Conservation (phyloP, 1,139 yeast species). For the Debaryomycetaceae sp. region DNA sequence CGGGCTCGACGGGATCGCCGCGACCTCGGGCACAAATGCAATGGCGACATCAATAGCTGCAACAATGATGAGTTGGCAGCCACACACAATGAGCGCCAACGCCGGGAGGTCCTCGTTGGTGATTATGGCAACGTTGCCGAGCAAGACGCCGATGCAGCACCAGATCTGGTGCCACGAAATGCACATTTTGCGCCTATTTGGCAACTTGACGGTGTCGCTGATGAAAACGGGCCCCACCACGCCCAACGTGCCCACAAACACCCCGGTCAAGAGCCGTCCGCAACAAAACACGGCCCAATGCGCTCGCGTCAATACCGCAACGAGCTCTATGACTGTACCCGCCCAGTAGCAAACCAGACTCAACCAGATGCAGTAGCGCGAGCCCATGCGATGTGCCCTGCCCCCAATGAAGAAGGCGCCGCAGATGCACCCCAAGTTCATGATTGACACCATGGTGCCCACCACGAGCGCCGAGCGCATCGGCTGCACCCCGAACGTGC, state of each 20-base stretch:
- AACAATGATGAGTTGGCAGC: not conserved
- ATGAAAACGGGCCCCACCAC: conserved; percentile 26
- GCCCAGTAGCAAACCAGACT: conserved; percentile 12
- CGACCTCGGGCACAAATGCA: conserved; percentile 3
- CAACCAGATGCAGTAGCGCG: conserved; percentile 10
- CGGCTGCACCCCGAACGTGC: conserved; percentile 3
- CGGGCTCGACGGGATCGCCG: too few species aligned
- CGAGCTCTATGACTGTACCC: conserved; percentile 16
- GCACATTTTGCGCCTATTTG: conserved; percentile 15
- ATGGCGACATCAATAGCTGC: not conserved
- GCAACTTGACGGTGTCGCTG: conserved; percentile 6
- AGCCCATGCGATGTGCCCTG: conserved; percentile 8
- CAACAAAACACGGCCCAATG: conserved; percentile 12
- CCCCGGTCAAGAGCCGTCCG: conserved; percentile 17
- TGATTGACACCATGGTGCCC: conserved; percentile 23
- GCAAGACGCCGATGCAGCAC: conserved; percentile 20
- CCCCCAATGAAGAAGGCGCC: conserved; percentile 20
- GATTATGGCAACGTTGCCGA: conserved; percentile 16
- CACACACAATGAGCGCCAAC: conserved; percentile 1
- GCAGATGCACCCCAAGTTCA: conserved; percentile 25
- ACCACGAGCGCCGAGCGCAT: conserved; percentile 7
- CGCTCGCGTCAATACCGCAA: conserved; percentile 4
- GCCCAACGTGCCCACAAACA: conserved; percentile 6
- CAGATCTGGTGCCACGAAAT: conserved; percentile 22
- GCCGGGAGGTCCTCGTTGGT: conserved; percentile 2